A percentile compares a stretch with the other conserved stretches of the same genome.
Conservation (phyloP, 192 early-diverging fungal genomes). For the Coemansia sp. region DNA sequence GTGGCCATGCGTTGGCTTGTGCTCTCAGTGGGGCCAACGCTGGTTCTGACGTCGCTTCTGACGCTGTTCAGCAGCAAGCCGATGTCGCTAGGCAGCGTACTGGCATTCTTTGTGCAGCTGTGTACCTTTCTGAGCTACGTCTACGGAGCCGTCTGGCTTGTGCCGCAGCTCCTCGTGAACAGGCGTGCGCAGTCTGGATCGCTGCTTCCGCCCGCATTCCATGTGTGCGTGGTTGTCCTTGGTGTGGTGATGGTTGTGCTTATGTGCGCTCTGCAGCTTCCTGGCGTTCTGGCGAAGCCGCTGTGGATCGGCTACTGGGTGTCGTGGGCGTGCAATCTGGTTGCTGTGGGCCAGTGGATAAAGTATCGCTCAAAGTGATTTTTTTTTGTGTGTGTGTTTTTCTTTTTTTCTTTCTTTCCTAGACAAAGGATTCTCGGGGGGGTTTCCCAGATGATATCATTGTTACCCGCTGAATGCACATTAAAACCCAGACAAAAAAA, state of each 20-base stretch:
- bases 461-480: too few species aligned
- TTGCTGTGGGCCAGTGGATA: constrained; percentile 12
- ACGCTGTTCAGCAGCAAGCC: neutral
- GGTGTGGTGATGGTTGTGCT: neutral
- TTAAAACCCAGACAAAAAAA: too few species aligned
- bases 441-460: too few species aligned
- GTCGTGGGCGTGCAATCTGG: neutral
- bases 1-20: constrained; percentile 7
- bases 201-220: constrained; percentile 2
- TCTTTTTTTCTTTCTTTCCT: too few species aligned
- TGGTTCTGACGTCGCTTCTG: neutral
- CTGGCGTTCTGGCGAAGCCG: neutral
- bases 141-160: neutral
- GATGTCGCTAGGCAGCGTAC: neutral
- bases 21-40: constrained; percentile 1
- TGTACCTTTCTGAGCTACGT: neutral
- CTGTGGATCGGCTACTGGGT: neutral
- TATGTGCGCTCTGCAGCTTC: neutral
- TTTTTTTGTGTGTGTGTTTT: neutral
- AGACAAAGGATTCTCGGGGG: too few species aligned
- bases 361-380: neutral
- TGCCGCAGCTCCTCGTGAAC: constrained; percentile 16
- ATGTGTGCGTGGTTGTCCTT: neutral
- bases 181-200: constrained; percentile 1
- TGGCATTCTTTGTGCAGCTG: neutral